Evolutionary conservation across 2,329 filamentous ascomycete species (phyloP).

Genomic region (Aureobasidium sp.): DNA sequence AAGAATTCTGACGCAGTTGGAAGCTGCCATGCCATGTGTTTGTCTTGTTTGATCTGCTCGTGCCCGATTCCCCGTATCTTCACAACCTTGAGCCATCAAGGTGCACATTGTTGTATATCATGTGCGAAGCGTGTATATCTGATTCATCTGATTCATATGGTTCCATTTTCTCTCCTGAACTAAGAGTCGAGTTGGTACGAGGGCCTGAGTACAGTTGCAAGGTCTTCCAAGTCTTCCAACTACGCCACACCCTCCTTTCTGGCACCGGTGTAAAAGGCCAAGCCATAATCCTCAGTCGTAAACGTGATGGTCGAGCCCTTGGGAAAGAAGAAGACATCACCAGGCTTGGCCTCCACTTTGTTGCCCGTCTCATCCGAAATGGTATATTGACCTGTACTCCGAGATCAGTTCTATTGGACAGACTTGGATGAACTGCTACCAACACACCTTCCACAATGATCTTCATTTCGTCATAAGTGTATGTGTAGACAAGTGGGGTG

Average conservation of each 20-base stretch:
- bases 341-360: constrained; percentile 49
- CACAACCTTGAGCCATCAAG: background rate
- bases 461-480: constrained; percentile 67
- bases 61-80: background rate
- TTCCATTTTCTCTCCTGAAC: background rate
- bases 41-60: background rate
- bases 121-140: background rate
- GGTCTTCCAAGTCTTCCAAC: too few relatives aligned
- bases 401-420: background rate
- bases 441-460: constrained; percentile 62
- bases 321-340: constrained; percentile 63
- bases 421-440: constrained; percentile 24
- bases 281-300: constrained; percentile 21
- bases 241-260: constrained; percentile 18
- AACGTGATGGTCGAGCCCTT: constrained; percentile 60
- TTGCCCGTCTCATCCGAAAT: constrained; percentile 56
- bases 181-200: too few relatives aligned
- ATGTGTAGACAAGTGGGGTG: constrained; percentile 58
- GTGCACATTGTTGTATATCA: background rate
- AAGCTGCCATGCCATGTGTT: background rate
- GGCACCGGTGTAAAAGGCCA: constrained; percentile 22
- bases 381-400: background rate
- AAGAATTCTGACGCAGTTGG: background rate
- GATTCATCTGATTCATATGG: background rate
- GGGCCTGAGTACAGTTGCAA: too few relatives aligned